These are phyloP conservation scores for Coemansia sp. DNA, from an alignment of 192 early-diverging fungal genomes.

Conservation along the genomic window DNA sequence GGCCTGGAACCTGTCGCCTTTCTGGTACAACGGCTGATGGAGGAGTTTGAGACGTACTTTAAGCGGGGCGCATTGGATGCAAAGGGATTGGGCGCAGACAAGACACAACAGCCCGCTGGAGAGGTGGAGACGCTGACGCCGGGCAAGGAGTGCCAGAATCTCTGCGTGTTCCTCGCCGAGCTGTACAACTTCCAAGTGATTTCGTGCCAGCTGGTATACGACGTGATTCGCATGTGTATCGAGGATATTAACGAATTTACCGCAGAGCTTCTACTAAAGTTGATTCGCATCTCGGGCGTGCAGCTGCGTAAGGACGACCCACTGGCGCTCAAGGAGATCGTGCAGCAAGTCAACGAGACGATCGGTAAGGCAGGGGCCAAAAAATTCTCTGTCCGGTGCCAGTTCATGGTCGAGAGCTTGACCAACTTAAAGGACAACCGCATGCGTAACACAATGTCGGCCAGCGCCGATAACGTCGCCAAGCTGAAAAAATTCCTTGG, in stretches of 20 bases:
- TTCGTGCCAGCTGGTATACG: constrained; percentile 86
- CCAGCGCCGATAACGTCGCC: constrained; percentile 63
- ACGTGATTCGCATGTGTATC: constrained; percentile 74
- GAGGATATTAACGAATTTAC: constrained; percentile 75
- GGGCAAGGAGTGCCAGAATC: constrained; percentile 76
- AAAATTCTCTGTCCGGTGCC: constrained; percentile 61
- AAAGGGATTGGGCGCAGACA: neutral
- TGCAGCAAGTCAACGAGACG: constrained; percentile 53
- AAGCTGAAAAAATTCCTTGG: constrained; percentile 79
- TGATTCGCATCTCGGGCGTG: constrained; percentile 69
- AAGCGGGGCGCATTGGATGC: constrained; percentile 32
- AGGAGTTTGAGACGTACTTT: constrained; percentile 67
- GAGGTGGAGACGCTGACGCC: constrained; percentile 36
- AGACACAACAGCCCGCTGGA: neutral
- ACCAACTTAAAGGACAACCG: constrained; percentile 92
- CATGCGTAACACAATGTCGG: constrained; percentile 61
- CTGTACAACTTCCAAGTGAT: constrained; percentile 89
- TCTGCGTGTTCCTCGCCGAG: constrained; percentile 77
- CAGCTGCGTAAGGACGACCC: constrained; percentile 94
- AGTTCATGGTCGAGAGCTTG: constrained; percentile 96
- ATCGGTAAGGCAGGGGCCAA: constrained; percentile 22
- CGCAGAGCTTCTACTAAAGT: constrained; percentile 83
- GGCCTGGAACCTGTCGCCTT: constrained; percentile 87
- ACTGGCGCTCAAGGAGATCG: constrained; percentile 85
- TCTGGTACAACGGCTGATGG: constrained; percentile 73